phyloP scores from a whole-genome alignment of 345 rosid genomes.

The Conringia planisiliqua region DNA sequence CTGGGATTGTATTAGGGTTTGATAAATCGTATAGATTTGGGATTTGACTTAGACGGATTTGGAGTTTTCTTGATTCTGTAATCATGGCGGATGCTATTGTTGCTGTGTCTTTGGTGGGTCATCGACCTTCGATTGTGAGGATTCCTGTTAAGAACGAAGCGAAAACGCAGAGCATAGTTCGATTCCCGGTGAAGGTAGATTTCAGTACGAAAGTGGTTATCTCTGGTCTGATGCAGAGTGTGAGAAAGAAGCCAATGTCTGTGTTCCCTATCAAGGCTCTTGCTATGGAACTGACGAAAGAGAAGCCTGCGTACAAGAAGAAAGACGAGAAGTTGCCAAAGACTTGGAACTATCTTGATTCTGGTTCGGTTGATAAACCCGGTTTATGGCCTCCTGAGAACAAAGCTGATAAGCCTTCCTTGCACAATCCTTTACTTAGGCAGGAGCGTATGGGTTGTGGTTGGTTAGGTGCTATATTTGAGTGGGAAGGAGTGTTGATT shows the following conservation, averaged over 20 bases:
- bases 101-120: slow-evolving; percentile 55
- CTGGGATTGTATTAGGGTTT: slow-evolving; percentile 9
- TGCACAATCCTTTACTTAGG: slow-evolving; percentile 85
- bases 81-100: slow-evolving; percentile 78
- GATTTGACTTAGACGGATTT: slow-evolving; percentile 17
- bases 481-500: slow-evolving; percentile 91
- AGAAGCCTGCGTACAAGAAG: slow-evolving; percentile 57
- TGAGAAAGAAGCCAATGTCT: slow-evolving; percentile 28
- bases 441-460: slow-evolving; percentile 98
- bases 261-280: slow-evolving; percentile 50
- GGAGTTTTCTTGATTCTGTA: slow-evolving; percentile 13
- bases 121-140: slow-evolving; percentile 43
- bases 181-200: slow-evolving; percentile 34
- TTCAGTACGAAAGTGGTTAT: slow-evolving; percentile 37
- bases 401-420: slow-evolving; percentile 73
- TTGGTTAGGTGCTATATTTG: slow-evolving; percentile 96
- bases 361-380: slow-evolving; percentile 48
- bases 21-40: slow-evolving; percentile 23
- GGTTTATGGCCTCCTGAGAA: slow-evolving; percentile 84
- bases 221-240: slow-evolving; percentile 34
- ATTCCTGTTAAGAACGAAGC: slow-evolving; percentile 40
- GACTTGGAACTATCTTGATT: slow-evolving; percentile 48
- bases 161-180: slow-evolving; percentile 35
- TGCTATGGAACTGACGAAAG: slow-evolving; percentile 68
- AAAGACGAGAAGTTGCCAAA: slow-evolving; percentile 49